Evolutionary conservation across 257 asterid genomes (phyloP).

Genomic region (Scutellaria minor): DNA sequence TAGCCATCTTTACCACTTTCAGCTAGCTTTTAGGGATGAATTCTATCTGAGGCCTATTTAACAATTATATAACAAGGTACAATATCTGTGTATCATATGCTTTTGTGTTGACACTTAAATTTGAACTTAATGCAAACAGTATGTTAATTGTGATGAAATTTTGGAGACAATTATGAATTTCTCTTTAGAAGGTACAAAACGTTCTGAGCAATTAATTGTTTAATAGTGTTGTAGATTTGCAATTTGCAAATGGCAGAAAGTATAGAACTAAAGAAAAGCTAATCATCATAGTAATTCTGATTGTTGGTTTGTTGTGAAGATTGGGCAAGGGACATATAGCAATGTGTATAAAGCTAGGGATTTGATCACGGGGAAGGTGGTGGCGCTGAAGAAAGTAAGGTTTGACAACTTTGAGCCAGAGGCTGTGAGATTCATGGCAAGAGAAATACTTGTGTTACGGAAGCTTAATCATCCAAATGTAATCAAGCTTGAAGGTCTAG

Average conservation of each 20-base stretch:
- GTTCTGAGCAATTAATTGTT: neutral
- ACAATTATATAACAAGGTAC: constrained; percentile 22
- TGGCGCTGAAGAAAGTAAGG: constrained; percentile 91
- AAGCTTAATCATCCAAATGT: constrained; percentile 87
- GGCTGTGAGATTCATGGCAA: constrained; percentile 81
- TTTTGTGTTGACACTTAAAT: neutral
- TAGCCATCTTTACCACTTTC: too few species aligned
- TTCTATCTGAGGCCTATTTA: too few species aligned
- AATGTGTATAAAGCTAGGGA: constrained; percentile 91
- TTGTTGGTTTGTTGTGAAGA: constrained; percentile 45
- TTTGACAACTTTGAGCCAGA: constrained; percentile 81
- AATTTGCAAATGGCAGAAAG: neutral
- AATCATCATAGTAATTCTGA: neutral
- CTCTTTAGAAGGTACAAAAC: constrained; percentile 23
- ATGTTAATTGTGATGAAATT: neutral
- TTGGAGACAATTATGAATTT: constrained; percentile 4
- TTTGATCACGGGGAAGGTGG: constrained; percentile 81
- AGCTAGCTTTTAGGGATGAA: too few species aligned
- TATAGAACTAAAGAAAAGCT: neutral
- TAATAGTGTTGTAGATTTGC: constrained; percentile 1
- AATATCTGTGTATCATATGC: constrained; percentile 20
- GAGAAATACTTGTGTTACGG: constrained; percentile 76
- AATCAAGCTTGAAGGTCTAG: constrained; percentile 89
- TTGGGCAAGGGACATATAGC: constrained; percentile 97
- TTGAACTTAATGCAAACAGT: constrained; percentile 11